These are phyloP conservation scores for Lactarius hatsudake DNA, from an alignment of 768 basidiomycete species.

Conservation along the genomic window DNA sequence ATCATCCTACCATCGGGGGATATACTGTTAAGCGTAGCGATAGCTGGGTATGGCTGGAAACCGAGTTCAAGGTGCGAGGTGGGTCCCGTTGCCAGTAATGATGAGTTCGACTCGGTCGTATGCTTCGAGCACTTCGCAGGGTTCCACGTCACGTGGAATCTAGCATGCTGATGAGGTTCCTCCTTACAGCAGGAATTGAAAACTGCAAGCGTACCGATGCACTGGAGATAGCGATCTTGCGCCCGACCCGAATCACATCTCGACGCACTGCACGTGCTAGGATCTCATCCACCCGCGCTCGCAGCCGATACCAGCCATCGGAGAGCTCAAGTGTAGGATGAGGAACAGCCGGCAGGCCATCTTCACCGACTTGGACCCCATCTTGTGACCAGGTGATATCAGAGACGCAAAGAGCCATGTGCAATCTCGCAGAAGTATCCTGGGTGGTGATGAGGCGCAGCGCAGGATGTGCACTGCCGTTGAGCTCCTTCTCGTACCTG, in stretches of 20 bases:
- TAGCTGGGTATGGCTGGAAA: constrained; percentile 59
- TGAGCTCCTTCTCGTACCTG: constrained; percentile 49
- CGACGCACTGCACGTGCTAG: constrained; percentile 66
- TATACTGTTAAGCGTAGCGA: constrained; percentile 76
- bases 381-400: constrained; percentile 56
- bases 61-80: constrained; percentile 87
- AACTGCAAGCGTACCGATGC: constrained; percentile 55
- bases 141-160: constrained; percentile 50
- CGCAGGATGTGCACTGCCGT: constrained; percentile 69
- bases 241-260: constrained; percentile 68
- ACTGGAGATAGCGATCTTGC: constrained; percentile 79
- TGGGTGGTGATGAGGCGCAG: constrained; percentile 79
- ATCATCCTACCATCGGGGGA: constrained; percentile 79
- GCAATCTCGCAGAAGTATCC: constrained; percentile 73
- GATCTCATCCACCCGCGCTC: constrained; percentile 70
- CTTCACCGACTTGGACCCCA: constrained; percentile 34
- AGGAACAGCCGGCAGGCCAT: constrained; percentile 39
- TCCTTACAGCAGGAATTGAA: constrained; percentile 34
- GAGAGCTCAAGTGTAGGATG: constrained; percentile 82
- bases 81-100: constrained; percentile 81
- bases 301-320: constrained; percentile 94
- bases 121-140: constrained; percentile 78
- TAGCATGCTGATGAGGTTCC: constrained; percentile 41
- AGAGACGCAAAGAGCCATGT: constrained; percentile 85
- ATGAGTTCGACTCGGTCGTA: constrained; percentile 63